Evolutionary conservation across 352 stramenopile genomes (phyloP), one percentile per base, ranked within the genome.

Genomic region (Phytophthora sansomeana): DNA sequence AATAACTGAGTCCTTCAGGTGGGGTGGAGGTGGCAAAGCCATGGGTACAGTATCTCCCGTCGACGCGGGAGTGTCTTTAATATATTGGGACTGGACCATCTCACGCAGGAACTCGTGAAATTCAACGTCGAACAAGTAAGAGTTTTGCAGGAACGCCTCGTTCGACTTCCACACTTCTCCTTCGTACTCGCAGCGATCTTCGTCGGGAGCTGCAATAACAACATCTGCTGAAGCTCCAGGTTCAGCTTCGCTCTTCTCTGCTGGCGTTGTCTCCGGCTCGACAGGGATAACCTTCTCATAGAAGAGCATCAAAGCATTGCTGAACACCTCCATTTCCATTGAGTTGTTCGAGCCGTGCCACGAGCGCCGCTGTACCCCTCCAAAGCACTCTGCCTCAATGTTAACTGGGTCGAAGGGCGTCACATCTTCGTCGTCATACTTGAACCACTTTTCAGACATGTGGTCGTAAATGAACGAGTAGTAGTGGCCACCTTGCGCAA

Each of bases 391-490:
- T 1, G 90, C 80, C 78, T 99, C 97, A 64, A 99, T 99, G 53
- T 95, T 96, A 10, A 85, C 78, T 21, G 96, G 90, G 78, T 99
- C 96, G 77, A 99, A 99, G 1, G 95, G 92, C 51, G 91, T 98
- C 17, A 99, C 98, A 73, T 99, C 97, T 77, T 99, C 98, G 65
- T 99, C 98, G 67, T 99, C 98, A 77, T 98, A 99, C 63, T 98
- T 97, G 69, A 98, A 99, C 98, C 98, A 99, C 62, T 98, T 97
- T 58, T 96, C 84, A n/a, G 78, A 90, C 39, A 90, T 75, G 48
- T 94, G 83, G 55, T 97, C 87, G 53, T 87, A 95, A 59, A 97
- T 97, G 56, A 97, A 96, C 21, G 89, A 97, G 78, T 99, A 99
- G 79, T 99, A 99, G 72, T 99, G 98, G 0, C 98, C 98, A 29